phyloP scores from a whole-genome alignment of 169 alveolate genomes.

The Plasmodium yoelii region DNA sequence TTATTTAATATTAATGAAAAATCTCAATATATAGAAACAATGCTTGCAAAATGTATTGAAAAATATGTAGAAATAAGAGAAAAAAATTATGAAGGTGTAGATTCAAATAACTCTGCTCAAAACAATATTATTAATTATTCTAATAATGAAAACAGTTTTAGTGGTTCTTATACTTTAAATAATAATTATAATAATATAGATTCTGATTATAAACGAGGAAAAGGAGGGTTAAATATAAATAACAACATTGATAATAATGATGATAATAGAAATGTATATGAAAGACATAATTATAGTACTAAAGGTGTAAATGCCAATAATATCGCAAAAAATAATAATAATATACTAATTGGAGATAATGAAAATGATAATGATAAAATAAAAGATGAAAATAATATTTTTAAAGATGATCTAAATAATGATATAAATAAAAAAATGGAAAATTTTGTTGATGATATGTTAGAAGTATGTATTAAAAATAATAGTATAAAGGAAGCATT shows the following conservation, averaged over 20 bases:
- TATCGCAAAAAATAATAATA: background rate
- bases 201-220: background rate
- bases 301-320: background rate
- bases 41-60: conserved; percentile 74
- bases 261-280: conserved; percentile 25
- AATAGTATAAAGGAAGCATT: conserved; percentile 92
- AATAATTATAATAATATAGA: background rate
- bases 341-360: background rate
- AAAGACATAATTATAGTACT: background rate
- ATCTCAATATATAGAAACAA: conserved; percentile 86
- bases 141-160: background rate
- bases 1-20: conserved; percentile 88
- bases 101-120: background rate
- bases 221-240: background rate
- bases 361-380: background rate
- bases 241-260: conserved; percentile 2
- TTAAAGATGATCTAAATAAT: conserved; percentile 69
- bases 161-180: background rate
- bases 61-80: conserved; percentile 74
- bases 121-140: conserved; percentile 1
- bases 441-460: conserved; percentile 90
- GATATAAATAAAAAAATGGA: conserved; percentile 88
- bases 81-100: conserved; percentile 36
- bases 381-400: conserved; percentile 20
- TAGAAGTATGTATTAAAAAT: conserved; percentile 89